Percentiles rank a stretch among this genome's conserved stretches.
Conservation (phyloP, 2,329 filamentous ascomycete species). For the Aureobasidium melanogenum region DNA sequence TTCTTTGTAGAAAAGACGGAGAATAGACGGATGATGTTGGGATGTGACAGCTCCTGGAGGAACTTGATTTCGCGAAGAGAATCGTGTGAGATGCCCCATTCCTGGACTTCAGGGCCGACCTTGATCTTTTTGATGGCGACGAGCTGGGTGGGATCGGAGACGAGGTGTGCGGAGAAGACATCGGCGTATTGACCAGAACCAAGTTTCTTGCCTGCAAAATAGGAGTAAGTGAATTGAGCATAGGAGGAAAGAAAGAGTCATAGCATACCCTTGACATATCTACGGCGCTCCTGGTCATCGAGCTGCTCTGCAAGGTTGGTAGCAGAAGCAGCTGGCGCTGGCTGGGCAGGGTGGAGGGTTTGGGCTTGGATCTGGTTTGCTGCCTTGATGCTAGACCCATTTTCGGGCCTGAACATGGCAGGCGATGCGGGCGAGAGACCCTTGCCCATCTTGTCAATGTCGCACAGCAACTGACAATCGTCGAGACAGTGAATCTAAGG, state of each 20-base stretch:
- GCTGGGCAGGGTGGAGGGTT: neutral
- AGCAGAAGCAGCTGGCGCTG: neutral
- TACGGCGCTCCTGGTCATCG: slow-evolving; percentile 53
- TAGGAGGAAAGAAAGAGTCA: neutral
- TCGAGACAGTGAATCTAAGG: neutral
- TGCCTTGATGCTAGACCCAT: neutral
- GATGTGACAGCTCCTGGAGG: slow-evolving; percentile 85
- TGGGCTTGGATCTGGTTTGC: neutral
- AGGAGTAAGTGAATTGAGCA: neutral
- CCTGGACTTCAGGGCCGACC: slow-evolving; percentile 72
- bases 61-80: slow-evolving; percentile 93
- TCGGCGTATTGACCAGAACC: slow-evolving; percentile 96
- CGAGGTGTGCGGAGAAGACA: slow-evolving; percentile 81
- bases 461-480: neutral
- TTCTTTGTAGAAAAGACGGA: slow-evolving; percentile 94
- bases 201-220: slow-evolving; percentile 64
- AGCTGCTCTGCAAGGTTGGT: slow-evolving; percentile 39
- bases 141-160: slow-evolving; percentile 58
- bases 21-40: slow-evolving; percentile 88
- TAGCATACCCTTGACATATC: slow-evolving; percentile 79
- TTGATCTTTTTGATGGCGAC: slow-evolving; percentile 96
- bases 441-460: neutral
- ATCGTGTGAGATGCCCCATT: slow-evolving; percentile 81
- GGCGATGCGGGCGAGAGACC: slow-evolving; percentile 8
- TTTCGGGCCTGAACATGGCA: neutral